phyloP scores from a whole-genome alignment of 495 filamentous ascomycete species.

The Tricharina praecox region DNA sequence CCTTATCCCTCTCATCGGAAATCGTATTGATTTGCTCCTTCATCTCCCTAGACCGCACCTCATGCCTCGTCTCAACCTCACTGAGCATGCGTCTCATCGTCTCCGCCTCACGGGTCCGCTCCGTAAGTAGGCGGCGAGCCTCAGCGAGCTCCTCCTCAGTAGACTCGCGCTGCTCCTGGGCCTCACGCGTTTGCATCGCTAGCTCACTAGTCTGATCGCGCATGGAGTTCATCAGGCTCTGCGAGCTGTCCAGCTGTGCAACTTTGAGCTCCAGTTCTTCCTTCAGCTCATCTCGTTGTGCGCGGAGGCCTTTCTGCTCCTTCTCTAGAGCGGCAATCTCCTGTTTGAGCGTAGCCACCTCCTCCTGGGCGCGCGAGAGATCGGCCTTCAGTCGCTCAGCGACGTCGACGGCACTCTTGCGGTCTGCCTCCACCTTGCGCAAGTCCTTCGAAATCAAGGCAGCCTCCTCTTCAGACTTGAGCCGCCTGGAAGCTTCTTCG shows the following conservation, averaged over 20 bases:
- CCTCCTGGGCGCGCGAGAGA: constrained; percentile 51
- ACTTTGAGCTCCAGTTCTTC: constrained; percentile 74
- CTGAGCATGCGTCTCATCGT: constrained; percentile 81
- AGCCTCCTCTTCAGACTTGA: constrained; percentile 60
- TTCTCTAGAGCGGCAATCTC: constrained; percentile 56
- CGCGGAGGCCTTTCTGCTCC: constrained; percentile 44
- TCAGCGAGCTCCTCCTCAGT: constrained; percentile 90
- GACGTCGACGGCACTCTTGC: constrained; percentile 31
- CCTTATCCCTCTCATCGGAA: constrained; percentile 77
- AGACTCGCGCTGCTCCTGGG: constrained; percentile 60
- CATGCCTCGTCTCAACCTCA: constrained; percentile 70
- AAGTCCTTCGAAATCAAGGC: constrained; percentile 55
- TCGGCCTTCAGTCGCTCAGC: constrained; percentile 47
- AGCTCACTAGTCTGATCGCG: constrained; percentile 79
- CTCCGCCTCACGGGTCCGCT: constrained; percentile 86
- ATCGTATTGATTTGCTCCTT: constrained; percentile 75
- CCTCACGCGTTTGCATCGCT: constrained; percentile 84
- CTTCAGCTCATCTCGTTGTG: constrained; percentile 46
- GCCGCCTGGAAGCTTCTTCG: constrained; percentile 52
- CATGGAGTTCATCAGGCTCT: constrained; percentile 76
- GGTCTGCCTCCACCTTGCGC: constrained; percentile 55
- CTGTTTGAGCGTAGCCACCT: constrained; percentile 43
- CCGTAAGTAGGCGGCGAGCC: constrained; percentile 68
- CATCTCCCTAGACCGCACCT: constrained; percentile 68
- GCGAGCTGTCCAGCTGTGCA: constrained; percentile 68